Percentiles rank a stretch among this genome's conserved stretches.
These are phyloP conservation scores for Apiotrichum porosum DNA, from an alignment of 1,284 basidiomycete species.

Conservation along the genomic window DNA sequence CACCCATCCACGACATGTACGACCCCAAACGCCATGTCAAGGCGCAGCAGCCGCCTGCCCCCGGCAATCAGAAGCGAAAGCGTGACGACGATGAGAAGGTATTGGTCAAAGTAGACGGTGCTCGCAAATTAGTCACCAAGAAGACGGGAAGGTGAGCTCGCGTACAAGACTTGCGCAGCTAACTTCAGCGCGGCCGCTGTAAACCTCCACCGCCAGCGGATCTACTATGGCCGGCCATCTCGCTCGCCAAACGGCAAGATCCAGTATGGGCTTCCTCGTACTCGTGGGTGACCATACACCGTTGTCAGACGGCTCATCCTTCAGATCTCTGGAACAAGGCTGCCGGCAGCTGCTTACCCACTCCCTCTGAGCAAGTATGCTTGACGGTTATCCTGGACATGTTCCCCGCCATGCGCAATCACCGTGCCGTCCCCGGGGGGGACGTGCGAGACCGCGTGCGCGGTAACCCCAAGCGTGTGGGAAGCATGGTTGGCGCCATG, in stretches of 20 bases:
- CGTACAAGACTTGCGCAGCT: background rate
- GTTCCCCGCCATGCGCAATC: constrained; percentile 5
- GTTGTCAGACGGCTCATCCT: background rate
- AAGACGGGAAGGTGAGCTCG: background rate
- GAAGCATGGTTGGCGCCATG: constrained; percentile 21
- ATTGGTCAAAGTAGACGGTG: no score
- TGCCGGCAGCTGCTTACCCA: constrained; percentile 20
- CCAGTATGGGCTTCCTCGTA: constrained; percentile 35
- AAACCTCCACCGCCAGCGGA: constrained; percentile 10
- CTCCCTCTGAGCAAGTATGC: constrained; percentile 4
- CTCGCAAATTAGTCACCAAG: no score
- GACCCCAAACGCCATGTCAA: constrained; percentile 5
- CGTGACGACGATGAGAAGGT: constrained; percentile 2
- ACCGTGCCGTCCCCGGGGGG: background rate
- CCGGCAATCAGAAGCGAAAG: constrained; percentile 13
- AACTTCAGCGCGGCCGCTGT: constrained; percentile 2
- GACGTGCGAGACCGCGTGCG: background rate
- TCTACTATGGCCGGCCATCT: constrained; percentile 44
- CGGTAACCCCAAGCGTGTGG: constrained; percentile 1
- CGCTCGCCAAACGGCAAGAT: constrained; percentile 10
- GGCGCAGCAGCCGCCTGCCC: background rate
- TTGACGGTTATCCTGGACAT: constrained; percentile 4
- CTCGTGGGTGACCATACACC: constrained; percentile 28
- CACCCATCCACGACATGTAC: constrained; percentile 42
- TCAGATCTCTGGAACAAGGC: constrained; percentile 39